Evolutionary conservation across 2,329 filamentous ascomycete genomes (phyloP).

Genomic region (Beauveria varroae): DNA sequence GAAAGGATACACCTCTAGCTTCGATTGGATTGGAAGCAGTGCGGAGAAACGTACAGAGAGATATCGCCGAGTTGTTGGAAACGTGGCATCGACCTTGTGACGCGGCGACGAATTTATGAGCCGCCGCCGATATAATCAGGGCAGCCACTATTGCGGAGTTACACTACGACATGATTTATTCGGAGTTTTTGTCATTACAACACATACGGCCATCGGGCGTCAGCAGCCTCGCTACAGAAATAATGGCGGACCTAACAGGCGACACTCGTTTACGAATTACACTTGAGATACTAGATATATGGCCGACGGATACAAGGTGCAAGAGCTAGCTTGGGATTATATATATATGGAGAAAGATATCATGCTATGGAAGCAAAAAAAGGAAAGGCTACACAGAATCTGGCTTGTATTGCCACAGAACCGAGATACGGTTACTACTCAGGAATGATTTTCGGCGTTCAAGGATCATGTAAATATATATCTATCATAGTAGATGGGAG

Average conservation of each 20-base stretch:
- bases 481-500: constrained; percentile 14
- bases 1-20: background rate
- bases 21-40: constrained; percentile 9
- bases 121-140: background rate
- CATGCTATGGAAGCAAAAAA: background rate
- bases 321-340: constrained; percentile 15
- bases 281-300: constrained; percentile 21
- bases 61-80: background rate
- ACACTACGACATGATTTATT: constrained; percentile 8
- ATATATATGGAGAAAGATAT: constrained; percentile 19
- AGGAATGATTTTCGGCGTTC: constrained; percentile 12
- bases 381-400: constrained; percentile 1
- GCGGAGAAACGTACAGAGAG: constrained; percentile 4
- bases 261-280: constrained; percentile 17
- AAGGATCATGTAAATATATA: constrained; percentile 19
- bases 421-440: background rate
- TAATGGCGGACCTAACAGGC: background rate
- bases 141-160: background rate
- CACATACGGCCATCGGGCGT: background rate
- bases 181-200: constrained; percentile 9
- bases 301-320: background rate
- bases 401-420: constrained; percentile 8
- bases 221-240: background rate
- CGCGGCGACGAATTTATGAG: background rate
- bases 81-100: background rate